Evolutionary conservation across 129 eudicot genomes (phyloP).

Genomic region (Rutidosis leptorrhynchoides): DNA sequence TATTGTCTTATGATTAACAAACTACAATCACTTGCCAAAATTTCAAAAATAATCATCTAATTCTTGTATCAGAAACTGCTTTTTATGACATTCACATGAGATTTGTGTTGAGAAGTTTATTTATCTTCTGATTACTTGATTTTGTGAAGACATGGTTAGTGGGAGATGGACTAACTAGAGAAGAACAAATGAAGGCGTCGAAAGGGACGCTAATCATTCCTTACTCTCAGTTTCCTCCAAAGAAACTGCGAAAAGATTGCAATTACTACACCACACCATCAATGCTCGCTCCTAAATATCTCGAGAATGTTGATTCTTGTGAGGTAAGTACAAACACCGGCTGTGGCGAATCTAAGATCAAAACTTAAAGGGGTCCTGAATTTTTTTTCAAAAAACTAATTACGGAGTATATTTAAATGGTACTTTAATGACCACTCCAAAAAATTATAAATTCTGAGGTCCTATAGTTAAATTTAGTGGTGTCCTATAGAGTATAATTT

Average conservation of each 20-base stretch:
- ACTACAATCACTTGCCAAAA: background rate
- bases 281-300: slow-evolving; percentile 61
- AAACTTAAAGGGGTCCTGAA: too few species aligned
- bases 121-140: background rate
- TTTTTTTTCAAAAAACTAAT: too few species aligned
- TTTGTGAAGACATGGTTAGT: slow-evolving; percentile 69
- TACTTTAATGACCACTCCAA: too few species aligned
- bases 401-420: too few species aligned
- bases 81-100: background rate
- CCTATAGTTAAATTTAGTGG: too few species aligned
- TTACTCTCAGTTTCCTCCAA: slow-evolving; percentile 73
- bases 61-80: too few species aligned
- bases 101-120: background rate
- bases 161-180: slow-evolving; percentile 59
- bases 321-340: slow-evolving; percentile 76
- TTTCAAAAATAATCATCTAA: too few species aligned
- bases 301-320: slow-evolving; percentile 80
- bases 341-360: too few species aligned
- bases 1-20: background rate
- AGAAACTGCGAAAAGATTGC: slow-evolving; percentile 65
- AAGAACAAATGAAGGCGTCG: slow-evolving; percentile 63
- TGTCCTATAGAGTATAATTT: too few species aligned
- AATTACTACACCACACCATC: slow-evolving; percentile 73
- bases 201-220: slow-evolving; percentile 79
- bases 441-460: too few species aligned